These are phyloP conservation scores for Lipomyces chichibuensis DNA, from an alignment of 805 yeast genomes.

Conservation along the genomic window DNA sequence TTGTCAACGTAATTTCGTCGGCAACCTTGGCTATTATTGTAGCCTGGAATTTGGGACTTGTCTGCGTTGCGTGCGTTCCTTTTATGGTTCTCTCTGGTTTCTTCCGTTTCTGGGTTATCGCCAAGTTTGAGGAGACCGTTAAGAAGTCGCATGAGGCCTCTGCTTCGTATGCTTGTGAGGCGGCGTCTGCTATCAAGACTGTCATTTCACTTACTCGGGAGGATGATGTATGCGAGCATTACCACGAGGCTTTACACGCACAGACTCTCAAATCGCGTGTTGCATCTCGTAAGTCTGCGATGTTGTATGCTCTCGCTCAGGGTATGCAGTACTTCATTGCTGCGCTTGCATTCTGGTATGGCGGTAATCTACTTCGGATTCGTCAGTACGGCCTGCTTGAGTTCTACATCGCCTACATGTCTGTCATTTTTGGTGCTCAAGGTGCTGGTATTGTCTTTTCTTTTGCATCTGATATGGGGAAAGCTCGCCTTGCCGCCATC, in stretches of 20 bases:
- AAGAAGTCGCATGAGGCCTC: constrained; percentile 47
- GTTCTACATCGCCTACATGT: constrained; percentile 49
- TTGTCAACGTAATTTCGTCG: constrained; percentile 48
- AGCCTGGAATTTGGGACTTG: constrained; percentile 49
- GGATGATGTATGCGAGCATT: constrained; percentile 44
- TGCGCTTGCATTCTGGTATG: constrained; percentile 53
- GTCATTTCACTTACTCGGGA: constrained; percentile 50
- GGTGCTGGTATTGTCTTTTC: constrained; percentile 50
- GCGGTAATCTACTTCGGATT: constrained; percentile 45
- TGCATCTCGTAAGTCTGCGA: constrained; percentile 39
- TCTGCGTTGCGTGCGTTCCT: constrained; percentile 46
- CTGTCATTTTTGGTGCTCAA: constrained; percentile 50
- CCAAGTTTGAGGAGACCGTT: constrained; percentile 45
- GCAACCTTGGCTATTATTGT: constrained; percentile 47
- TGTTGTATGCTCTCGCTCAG: constrained; percentile 47
- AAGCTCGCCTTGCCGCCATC: constrained; percentile 47
- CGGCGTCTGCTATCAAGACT: constrained; percentile 48
- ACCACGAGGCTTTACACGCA: constrained; percentile 34
- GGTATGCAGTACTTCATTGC: constrained; percentile 49
- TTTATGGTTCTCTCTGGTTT: constrained; percentile 49
- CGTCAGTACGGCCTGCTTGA: constrained; percentile 42
- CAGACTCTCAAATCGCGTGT: constrained; percentile 45
- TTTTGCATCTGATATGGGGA: constrained; percentile 51
- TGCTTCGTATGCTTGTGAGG: constrained; percentile 49
- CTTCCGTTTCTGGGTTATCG: constrained; percentile 45